Conservation (phyloP, 2,329 filamentous ascomycete species). For the Fusarium metavorans region DNA sequence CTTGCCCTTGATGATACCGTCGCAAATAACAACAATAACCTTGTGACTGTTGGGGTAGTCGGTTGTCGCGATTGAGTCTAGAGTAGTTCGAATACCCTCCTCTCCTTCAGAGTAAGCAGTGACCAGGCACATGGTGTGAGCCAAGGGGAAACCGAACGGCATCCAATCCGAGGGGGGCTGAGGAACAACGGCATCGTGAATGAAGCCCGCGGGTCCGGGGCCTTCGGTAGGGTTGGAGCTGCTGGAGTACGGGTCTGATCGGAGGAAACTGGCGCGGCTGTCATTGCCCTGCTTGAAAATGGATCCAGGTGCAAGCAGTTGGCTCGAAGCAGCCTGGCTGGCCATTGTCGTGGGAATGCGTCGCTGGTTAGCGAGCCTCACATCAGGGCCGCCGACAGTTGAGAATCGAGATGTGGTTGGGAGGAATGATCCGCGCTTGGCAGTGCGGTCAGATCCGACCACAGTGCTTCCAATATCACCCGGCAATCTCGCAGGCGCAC, state of each 20-base stretch:
- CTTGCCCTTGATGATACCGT: conserved; percentile 96
- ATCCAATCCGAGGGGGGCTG: conserved; percentile 98
- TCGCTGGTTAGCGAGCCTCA: conserved; percentile 59
- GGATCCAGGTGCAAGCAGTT: conserved; percentile 76
- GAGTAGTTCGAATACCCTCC: conserved; percentile 89
- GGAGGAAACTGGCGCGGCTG: conserved; percentile 74
- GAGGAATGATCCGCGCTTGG: conserved; percentile 88
- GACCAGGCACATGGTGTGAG: conserved; percentile 92
- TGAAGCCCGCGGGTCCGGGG: conserved; percentile 90
- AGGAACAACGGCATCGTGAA: conserved; percentile 94
- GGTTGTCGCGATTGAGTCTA: conserved; percentile 96
- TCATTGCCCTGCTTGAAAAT: conserved; percentile 78
- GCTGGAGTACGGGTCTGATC: conserved; percentile 66
- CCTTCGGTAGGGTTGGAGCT: conserved; percentile 72
- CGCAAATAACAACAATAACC: conserved; percentile 93
- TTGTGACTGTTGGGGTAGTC: conserved; percentile 99
- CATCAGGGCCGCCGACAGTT: conserved; percentile 83
- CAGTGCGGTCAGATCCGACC: conserved; percentile 74
- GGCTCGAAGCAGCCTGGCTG: conserved; percentile 82
- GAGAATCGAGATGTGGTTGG: conserved; percentile 96
- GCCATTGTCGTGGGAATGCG: conserved; percentile 91
- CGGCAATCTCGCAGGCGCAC: conserved; percentile 83
- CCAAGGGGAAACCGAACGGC: conserved; percentile 94
- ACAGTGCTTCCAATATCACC: conserved; percentile 78
- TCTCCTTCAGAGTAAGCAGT: conserved; percentile 98